phyloP scores from a whole-genome alignment of 805 yeast species.

The Starmerella roubikii region DNA sequence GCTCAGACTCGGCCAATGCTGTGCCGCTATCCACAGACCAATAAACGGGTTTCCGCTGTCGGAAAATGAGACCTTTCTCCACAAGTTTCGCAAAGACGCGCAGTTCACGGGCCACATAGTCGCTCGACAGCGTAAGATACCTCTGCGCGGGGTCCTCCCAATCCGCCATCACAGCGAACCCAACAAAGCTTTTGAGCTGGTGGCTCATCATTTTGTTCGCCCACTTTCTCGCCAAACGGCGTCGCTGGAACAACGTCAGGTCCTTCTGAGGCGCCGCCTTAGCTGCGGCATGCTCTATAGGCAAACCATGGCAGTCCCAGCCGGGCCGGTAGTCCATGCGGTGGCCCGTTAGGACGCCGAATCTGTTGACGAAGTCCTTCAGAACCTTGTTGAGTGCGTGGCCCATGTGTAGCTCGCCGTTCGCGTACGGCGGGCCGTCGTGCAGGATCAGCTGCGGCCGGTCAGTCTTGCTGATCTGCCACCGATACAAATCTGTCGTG shows the following conservation, averaged over 20 bases:
- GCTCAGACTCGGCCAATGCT: conserved; percentile 92
- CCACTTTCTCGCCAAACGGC: conserved; percentile 52
- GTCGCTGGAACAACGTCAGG: conserved; percentile 33
- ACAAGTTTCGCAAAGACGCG: conserved; percentile 53
- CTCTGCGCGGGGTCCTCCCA: conserved; percentile 38
- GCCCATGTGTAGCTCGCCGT: conserved; percentile 83
- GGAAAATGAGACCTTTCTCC: conserved; percentile 50
- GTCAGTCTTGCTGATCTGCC: conserved; percentile 36
- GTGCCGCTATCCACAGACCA: conserved; percentile 94
- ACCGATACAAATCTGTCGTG: conserved; percentile 46
- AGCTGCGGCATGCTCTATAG: conserved; percentile 81
- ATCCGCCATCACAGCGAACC: conserved; percentile 72
- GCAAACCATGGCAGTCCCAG: conserved; percentile 98
- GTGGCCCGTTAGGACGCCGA: conserved; percentile 47
- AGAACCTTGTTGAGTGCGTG: conserved; percentile 83
- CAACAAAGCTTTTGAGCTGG: conserved; percentile 52
- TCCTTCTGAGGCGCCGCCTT: conserved; percentile 23
- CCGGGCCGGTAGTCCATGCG: conserved; percentile 73
- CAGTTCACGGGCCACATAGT: conserved; percentile 65
- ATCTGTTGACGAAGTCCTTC: conserved; percentile 74
- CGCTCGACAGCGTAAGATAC: conserved; percentile 58
- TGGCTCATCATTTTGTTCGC: conserved; percentile 52
- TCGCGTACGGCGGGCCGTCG: conserved; percentile 98
- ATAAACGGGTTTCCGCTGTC: conserved; percentile 90
- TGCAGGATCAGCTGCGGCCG: conserved; percentile 47